These are phyloP conservation scores for Torulaspora quercuum DNA, from an alignment of 805 yeast genomes.

Conservation along the genomic window DNA sequence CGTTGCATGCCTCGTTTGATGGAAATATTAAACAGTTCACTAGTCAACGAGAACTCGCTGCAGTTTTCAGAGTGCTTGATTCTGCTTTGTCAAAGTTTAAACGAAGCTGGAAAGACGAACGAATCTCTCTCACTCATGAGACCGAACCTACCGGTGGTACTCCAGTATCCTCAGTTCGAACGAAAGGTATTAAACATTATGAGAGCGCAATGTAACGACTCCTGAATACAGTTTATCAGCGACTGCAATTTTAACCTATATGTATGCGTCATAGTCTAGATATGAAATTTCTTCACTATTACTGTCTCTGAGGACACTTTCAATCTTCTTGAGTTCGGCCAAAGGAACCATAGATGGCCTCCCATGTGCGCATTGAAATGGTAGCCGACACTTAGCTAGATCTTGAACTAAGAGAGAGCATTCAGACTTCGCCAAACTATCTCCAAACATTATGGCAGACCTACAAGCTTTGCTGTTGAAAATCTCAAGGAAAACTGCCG, in stretches of 20 bases:
- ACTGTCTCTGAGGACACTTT: not conserved
- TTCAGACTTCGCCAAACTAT: conserved; percentile 40
- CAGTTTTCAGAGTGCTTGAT: conserved; percentile 47
- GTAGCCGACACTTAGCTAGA: conserved; percentile 50
- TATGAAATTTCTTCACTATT: not conserved
- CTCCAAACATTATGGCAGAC: conserved; percentile 70
- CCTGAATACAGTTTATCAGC: not conserved
- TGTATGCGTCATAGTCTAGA: conserved; percentile 10
- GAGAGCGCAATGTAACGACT: not conserved
- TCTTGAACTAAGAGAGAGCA: conserved; percentile 44
- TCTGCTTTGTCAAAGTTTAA: conserved; percentile 45
- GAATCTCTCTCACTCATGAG: conserved; percentile 33
- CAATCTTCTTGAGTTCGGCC: conserved; percentile 22
- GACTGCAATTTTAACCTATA: not conserved
- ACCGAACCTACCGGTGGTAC: conserved; percentile 11
- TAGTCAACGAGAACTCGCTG: conserved; percentile 44
- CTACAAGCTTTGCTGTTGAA: conserved; percentile 65
- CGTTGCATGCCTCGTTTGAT: conserved; percentile 50
- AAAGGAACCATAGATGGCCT: conserved; percentile 68
- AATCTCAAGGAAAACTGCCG: conserved; percentile 47
- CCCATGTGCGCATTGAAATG: conserved; percentile 86
- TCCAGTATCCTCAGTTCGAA: conserved; percentile 12
- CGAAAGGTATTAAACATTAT: conserved; percentile 6
- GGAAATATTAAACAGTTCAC: conserved; percentile 49
- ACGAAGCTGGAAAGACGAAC: conserved; percentile 39